Base-by-base conservation (phyloP, 2,329 filamentous ascomycete genomes). In the Cordyceps militaris region DNA sequence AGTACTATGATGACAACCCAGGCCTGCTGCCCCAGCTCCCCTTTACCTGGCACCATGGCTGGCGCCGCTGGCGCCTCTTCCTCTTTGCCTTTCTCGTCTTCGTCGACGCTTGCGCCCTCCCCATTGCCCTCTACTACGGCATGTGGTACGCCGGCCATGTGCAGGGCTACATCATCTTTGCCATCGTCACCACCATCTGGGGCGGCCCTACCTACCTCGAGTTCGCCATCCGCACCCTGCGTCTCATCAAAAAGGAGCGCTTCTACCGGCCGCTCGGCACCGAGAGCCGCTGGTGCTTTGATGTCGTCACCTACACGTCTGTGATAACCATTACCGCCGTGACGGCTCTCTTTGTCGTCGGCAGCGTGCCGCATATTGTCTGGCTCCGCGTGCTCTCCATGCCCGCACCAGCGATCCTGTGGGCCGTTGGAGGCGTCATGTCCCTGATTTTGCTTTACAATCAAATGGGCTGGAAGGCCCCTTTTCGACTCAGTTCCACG, bases 401-500 rank as follows among this genome's bases (percentile, higher is more conserved):
- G 67, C 79, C 79, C 14, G 73, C 77, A 1, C 74, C 79, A 2
- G 69, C 79, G 4, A 79, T 82, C 56, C 67, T 81, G 21, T 77
- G 78, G 58, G 75, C 75, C 49, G 65, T 77, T 14, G 76, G 78
- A 5, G 70, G 72, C 13, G 69, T 74, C 26, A 65, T 78, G 26
- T 64, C 73, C 5, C 60, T 76, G 13, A 71, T 76, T 3, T 68
- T 64, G 28, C 61, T 74, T 2, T 72, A 63, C 34, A 64, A 68
- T 32, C 51, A 62, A 36, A 70, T 70, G 67, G 74, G 73, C 4
- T 72, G 72, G 66, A 70, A 68, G 16, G 79, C 83, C 0, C 83
- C 82, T 0, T 85, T 83, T 64, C 79, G 82, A 47, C 82, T 87
- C 61, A 86, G 82, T 55, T 87, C 84, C 2, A 82, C 83, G 0